Evolutionary conservation across 2,329 filamentous ascomycete species (phyloP).

Genomic region (Chaetomiaceae sp.): DNA sequence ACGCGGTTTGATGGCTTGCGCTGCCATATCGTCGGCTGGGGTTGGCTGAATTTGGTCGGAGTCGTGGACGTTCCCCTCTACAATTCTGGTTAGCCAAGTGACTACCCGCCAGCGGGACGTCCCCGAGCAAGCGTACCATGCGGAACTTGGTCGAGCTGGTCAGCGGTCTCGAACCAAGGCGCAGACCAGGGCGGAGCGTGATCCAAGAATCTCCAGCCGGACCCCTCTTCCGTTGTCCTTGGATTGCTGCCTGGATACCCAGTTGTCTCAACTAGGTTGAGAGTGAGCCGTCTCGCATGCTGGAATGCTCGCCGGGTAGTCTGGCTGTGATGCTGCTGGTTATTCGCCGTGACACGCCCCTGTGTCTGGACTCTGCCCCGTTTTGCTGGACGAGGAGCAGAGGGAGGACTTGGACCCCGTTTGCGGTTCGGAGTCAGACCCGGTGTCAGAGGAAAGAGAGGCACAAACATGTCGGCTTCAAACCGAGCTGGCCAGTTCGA

Average conservation of each 20-base stretch:
- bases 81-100: background rate
- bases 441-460: conserved; percentile 9
- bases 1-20: background rate
- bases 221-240: background rate
- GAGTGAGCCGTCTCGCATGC: conserved; percentile 3
- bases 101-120: background rate
- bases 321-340: too few species aligned
- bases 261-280: conserved; percentile 2
- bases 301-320: too few species aligned
- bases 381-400: conserved; percentile 9
- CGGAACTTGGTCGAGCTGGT: background rate
- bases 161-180: background rate
- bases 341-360: too few species aligned
- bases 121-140: background rate
- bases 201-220: too few species aligned
- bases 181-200: background rate
- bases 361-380: background rate
- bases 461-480: background rate
- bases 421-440: conserved; percentile 10
- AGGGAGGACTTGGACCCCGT: conserved; percentile 9
- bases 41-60: background rate
- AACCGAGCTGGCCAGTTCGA: background rate
- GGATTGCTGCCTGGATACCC: background rate
- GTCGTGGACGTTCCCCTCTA: background rate
- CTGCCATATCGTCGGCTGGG: background rate